Percentiles rank a stretch among this genome's conserved stretches.
phyloP scores from a whole-genome alignment of 495 filamentous ascomycete species.

The Penicillium bovifimosum region DNA sequence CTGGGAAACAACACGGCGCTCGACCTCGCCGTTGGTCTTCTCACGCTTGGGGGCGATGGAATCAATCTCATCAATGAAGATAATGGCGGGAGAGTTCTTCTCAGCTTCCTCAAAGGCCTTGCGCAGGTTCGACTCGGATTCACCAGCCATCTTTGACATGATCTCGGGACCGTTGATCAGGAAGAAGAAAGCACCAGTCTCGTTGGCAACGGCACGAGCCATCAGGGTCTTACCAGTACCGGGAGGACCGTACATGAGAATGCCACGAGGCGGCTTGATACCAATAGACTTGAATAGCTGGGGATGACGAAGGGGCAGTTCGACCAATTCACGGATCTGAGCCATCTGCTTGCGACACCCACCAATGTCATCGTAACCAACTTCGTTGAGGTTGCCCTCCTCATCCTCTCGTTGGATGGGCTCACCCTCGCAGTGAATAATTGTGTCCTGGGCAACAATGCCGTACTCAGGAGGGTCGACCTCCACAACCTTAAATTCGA shows the following conservation, averaged over 20 bases:
- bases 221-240: slow-evolving; percentile 99
- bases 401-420: slow-evolving; percentile 98
- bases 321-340: slow-evolving; percentile 96
- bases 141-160: slow-evolving; percentile 99
- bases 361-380: slow-evolving; percentile 98
- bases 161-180: slow-evolving; percentile 98
- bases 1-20: slow-evolving; percentile 97
- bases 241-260: slow-evolving; percentile 93
- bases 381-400: slow-evolving; percentile 97
- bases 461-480: slow-evolving; percentile 97
- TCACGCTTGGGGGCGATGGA: slow-evolving; percentile 99
- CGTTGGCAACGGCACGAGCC: slow-evolving; percentile 97
- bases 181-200: slow-evolving; percentile 99
- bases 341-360: slow-evolving; percentile 99
- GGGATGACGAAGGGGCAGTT: slow-evolving; percentile 91
- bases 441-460: slow-evolving; percentile 96
- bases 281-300: slow-evolving; percentile 99
- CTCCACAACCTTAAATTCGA: slow-evolving; percentile 99
- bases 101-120: slow-evolving; percentile 99
- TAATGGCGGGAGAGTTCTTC: slow-evolving; percentile 98
- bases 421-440: slow-evolving; percentile 98
- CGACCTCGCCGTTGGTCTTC: slow-evolving; percentile 98
- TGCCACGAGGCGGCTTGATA: slow-evolving; percentile 98
- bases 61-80: slow-evolving; percentile 99
- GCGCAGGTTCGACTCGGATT: slow-evolving; percentile 94